Percentiles rank a stretch among this genome's conserved stretches.
Evolutionary conservation across 2,329 filamentous ascomycete genomes (phyloP).

Genomic region (Aspergillus quadrilineatus): DNA sequence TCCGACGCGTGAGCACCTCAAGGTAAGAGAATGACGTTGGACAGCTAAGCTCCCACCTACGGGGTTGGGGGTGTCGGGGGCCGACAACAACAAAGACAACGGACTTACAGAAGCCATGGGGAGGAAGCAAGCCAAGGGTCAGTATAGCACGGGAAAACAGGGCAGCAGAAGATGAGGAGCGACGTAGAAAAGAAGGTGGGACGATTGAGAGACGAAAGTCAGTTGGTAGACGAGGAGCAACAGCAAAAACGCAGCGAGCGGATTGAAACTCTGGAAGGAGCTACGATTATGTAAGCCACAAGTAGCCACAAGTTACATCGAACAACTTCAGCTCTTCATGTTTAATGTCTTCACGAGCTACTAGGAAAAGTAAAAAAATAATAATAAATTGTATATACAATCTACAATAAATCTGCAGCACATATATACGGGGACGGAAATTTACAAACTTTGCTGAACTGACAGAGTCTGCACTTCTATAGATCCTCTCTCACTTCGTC

Average conservation of each 20-base stretch:
- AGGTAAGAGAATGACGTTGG: constrained; percentile 18
- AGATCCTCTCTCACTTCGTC: constrained; percentile 19
- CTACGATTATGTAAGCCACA: constrained; percentile 21
- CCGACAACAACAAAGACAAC: constrained; percentile 23
- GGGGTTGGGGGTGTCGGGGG: constrained; percentile 7
- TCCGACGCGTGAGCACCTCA: constrained; percentile 13
- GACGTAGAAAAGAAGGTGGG: constrained; percentile 17
- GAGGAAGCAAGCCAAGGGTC: constrained; percentile 20
- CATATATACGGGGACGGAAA: background rate
- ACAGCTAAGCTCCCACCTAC: constrained; percentile 19
- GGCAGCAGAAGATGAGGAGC: constrained; percentile 5
- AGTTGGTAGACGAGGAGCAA: constrained; percentile 18
- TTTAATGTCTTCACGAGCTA: background rate
- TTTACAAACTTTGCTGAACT: background rate
- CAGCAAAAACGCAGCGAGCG: constrained; percentile 17
- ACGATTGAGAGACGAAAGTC: constrained; percentile 19
- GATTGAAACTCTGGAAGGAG: constrained; percentile 7
- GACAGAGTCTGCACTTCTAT: background rate
- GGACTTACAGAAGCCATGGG: constrained; percentile 50
- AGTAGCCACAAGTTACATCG: background rate
- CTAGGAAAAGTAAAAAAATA: too few species aligned
- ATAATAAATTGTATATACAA: background rate
- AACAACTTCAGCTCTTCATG: background rate
- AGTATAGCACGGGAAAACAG: constrained; percentile 7
- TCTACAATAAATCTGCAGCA: background rate